Base-by-base conservation (phyloP, 805 yeast genomes). In the Saccharomycopsis microspora region DNA sequence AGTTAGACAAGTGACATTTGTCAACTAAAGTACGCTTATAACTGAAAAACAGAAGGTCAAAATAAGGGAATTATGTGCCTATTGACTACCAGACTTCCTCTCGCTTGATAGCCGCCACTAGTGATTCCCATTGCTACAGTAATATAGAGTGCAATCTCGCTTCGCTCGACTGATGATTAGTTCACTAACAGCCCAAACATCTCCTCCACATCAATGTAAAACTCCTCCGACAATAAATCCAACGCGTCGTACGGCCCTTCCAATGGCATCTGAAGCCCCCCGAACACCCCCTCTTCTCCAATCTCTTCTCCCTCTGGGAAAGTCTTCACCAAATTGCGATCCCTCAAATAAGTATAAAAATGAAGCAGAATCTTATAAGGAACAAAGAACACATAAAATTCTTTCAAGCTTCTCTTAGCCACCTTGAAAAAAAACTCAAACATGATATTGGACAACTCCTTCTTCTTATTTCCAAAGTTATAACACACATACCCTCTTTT, bases 371-470 rank as follows among this genome's bases (percentile, higher is more conserved):
- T 47, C 34, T 43, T 41, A 38, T 47, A 52, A 28, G 38, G 42
- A 29, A 52, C 55, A 41, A 44, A 52, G 38, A 52, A 52, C 42
- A 43, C 47, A 42, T 52, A 52, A 31, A 47, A 52, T 32, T 45
- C 37, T 32, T 44, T 44, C 32, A 49, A 40, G 7, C 36, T 43
- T 5, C 39, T 37, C 19, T 45, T 31, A 9, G 50, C 48, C 30
- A 33, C 42, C 29, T 45, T 44, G 19, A 45, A 50, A 43, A 44
- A 52, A 32, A 50, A 52, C 32, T 50, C 52, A 42, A 52, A 52
- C 8, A 50, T 34, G 27, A 50, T 36, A 32, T 52, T 47, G 5
- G 45, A 31, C 4, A 52, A 42, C 30, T 52, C 55, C 32, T 41
- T 28, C 34, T 49, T 50, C 32, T 42, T 39, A 11, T 50, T 43